These are phyloP conservation scores for Entomortierella chlamydospora DNA, from an alignment of 192 early-diverging fungal species.

Conservation along the genomic window DNA sequence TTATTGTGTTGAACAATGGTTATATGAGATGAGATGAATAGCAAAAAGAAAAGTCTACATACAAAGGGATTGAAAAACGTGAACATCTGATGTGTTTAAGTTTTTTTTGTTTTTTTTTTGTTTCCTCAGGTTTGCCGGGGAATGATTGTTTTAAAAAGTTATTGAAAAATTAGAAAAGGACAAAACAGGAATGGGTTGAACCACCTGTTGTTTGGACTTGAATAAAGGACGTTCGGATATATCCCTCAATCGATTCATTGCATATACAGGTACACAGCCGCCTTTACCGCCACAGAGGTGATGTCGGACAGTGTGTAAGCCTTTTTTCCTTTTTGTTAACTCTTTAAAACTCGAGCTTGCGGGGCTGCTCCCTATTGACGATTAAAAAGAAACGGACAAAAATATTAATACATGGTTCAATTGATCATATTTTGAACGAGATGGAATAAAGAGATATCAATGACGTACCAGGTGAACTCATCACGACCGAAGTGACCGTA, in stretches of 20 bases:
- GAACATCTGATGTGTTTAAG: not conserved
- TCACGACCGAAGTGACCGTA: slow-evolving; percentile 96
- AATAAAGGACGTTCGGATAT: slow-evolving; percentile 16
- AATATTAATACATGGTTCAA: not conserved
- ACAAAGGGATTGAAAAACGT: slow-evolving; percentile 25
- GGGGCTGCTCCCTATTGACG: slow-evolving; percentile 52
- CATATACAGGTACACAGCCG: slow-evolving; percentile 27
- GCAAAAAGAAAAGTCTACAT: slow-evolving; percentile 39
- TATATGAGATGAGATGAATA: slow-evolving; percentile 25
- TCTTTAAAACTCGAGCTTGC: slow-evolving; percentile 54
- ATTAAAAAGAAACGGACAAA: slow-evolving; percentile 4
- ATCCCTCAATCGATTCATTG: slow-evolving; percentile 38
- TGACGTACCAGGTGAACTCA: slow-evolving; percentile 65
- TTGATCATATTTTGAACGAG: not conserved
- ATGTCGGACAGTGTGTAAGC: slow-evolving; percentile 7
- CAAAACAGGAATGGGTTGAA: slow-evolving; percentile 52
- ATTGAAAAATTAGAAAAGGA: slow-evolving; percentile 30
- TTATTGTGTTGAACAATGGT: slow-evolving; percentile 58
- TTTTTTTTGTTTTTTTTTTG: not conserved
- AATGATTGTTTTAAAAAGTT: slow-evolving; percentile 19
- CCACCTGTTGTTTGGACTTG: slow-evolving; percentile 42
- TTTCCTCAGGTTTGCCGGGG: not conserved
- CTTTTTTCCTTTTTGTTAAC: slow-evolving; percentile 43
- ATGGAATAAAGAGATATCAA: not conserved
- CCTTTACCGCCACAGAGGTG: not conserved